Evolutionary conservation across 108 stramenopile species (phyloP).

Genomic region (Cyclotella choctawhatcheeana): DNA sequence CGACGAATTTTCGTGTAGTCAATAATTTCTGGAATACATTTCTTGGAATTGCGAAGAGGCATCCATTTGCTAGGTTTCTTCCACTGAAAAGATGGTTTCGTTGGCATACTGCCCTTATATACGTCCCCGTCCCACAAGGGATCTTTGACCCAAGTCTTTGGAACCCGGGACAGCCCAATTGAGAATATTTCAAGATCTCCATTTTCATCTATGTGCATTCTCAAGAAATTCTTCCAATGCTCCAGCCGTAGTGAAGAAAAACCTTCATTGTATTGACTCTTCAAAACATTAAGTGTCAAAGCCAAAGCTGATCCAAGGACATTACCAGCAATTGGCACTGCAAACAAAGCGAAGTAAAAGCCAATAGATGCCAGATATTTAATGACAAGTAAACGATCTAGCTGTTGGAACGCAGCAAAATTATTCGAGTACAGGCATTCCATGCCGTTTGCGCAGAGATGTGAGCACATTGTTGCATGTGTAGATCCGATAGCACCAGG

Average conservation of each 20-base stretch:
- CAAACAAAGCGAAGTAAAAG: constrained; percentile 59
- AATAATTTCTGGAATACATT: constrained; percentile 50
- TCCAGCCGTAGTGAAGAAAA: constrained; percentile 57
- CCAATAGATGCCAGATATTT: constrained; percentile 49
- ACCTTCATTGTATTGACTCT: constrained; percentile 59
- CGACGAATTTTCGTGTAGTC: constrained; percentile 45
- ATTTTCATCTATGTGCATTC: too few relatives aligned
- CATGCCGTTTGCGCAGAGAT: constrained; percentile 40
- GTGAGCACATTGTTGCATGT: constrained; percentile 52
- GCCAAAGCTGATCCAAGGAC: constrained; percentile 62
- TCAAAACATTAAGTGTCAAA: constrained; percentile 53
- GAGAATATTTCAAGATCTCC: too few relatives aligned
- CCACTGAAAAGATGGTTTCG: constrained; percentile 53
- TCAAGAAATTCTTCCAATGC: constrained; percentile 63
- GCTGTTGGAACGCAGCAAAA: constrained; percentile 38
- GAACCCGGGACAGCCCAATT: constrained; percentile 44
- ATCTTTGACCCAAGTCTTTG: constrained; percentile 58
- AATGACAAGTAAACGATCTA: constrained; percentile 42
- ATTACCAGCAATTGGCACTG: constrained; percentile 57
- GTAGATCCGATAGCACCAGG: constrained; percentile 53
- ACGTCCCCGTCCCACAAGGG: constrained; percentile 41
- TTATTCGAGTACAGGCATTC: constrained; percentile 43
- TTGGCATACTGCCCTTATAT: constrained; percentile 11
- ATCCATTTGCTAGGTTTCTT: constrained; percentile 62
- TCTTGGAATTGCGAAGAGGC: constrained; percentile 33